Base-by-base conservation (phyloP, 148 eudicot species). In the Heliosperma pusillum region DNA sequence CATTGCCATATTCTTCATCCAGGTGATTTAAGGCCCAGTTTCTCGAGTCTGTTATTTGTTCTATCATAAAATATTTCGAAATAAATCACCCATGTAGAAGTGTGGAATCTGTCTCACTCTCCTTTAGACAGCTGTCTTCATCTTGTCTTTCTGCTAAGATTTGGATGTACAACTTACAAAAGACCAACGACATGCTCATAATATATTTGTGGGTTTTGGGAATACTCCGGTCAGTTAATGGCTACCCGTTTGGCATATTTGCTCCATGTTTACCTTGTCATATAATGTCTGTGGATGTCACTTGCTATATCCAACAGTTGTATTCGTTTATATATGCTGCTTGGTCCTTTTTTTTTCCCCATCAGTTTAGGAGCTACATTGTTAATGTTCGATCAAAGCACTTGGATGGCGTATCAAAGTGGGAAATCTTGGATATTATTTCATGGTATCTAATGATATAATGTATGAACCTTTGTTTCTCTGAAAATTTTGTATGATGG, bases 1-100 rank as follows among this genome's bases (percentile, higher is more conserved):
- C 53, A 91, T 91, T 55, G 97, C 97, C 74, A 83, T 91, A 26
- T 91, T 89, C 86, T 91, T 85, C 81, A 82, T 91, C 70, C 90
- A 91, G 97, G 97, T 91, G 66, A 75, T 67, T 69, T 9, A 36
- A 59, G 67, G 68, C 74, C 27, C 73, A 65, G 25, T 74, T 44
- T 27, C 7, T 25, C 10, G 12, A 70, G 66, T 50, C 42, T 77
- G 17, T 9, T 44, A 55, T 33, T 60, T 36, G 61, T 58, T 50
- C 15, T 19, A 6, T 10, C 22, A 16, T 45, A 44, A 56, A 56
- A 29, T n/a, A 24, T 15, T 29, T 13, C 13, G 11, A 33, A 55
- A 30, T 11, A 72, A 17, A 25, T 21, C 13, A 44, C 5, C 20
- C n/a, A 21, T 12, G 19, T 11, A 77, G 45, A 24, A 69, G 42